A percentile compares a stretch with the other conserved stretches of the same genome.
Evolutionary conservation across 768 basidiomycete species (phyloP).

Genomic region (Tricholomella constricta): DNA sequence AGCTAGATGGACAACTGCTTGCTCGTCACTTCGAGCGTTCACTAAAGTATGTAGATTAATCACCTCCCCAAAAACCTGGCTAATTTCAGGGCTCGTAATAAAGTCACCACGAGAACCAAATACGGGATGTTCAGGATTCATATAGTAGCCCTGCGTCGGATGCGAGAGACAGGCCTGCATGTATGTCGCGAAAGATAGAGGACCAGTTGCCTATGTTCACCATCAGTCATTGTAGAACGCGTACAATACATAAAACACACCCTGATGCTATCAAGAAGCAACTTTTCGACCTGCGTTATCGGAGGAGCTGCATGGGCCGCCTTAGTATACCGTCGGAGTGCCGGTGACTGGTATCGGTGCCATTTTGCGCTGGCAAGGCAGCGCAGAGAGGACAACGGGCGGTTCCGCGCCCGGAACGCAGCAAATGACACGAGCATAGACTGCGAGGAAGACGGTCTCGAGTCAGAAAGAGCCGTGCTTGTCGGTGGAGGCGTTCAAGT

Average conservation of each 20-base stretch:
- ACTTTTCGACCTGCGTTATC: slow-evolving; percentile 57
- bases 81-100: slow-evolving; percentile 95
- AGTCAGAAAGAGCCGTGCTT: neutral
- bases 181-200: slow-evolving; percentile 84
- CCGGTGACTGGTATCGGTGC: neutral
- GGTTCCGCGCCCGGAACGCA: slow-evolving; percentile 12
- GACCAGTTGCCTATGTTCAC: slow-evolving; percentile 73
- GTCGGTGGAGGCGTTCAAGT: neutral
- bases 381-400: neutral
- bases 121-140: slow-evolving; percentile 67
- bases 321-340: slow-evolving; percentile 8
- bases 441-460: neutral
- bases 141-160: slow-evolving; percentile 93
- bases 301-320: slow-evolving; percentile 13
- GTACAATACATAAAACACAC: slow-evolving; percentile 34
- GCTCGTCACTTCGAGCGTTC: slow-evolving; percentile 40
- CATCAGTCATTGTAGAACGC: slow-evolving; percentile 6
- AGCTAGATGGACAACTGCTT: slow-evolving; percentile 52
- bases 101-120: slow-evolving; percentile 92
- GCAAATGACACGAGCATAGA: neutral
- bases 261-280: slow-evolving; percentile 73
- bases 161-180: slow-evolving; percentile 92
- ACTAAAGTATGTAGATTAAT: slow-evolving; percentile 21
- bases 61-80: slow-evolving; percentile 96
- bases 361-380: neutral